Percentiles rank a stretch among this genome's conserved stretches.
Conservation (phyloP, 306 rosid species). For the Ammopiptanthus mongolicus region DNA sequence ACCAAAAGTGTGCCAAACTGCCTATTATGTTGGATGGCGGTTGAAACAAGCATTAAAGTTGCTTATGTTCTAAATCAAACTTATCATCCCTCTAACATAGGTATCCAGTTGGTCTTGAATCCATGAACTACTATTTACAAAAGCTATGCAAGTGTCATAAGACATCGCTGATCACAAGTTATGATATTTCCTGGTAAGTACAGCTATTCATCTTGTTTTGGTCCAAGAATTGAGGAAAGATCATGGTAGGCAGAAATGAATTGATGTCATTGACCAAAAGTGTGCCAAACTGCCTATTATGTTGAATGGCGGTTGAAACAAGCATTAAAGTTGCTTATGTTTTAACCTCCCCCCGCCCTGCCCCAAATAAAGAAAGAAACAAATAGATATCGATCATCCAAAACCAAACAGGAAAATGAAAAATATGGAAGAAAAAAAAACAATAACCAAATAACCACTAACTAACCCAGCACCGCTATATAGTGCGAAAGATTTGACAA, state of each 20-base stretch:
- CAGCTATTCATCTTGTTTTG: background rate
- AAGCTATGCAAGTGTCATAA: background rate
- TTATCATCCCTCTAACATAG: background rate
- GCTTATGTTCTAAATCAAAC: background rate
- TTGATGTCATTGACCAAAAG: background rate
- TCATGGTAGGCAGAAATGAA: background rate
- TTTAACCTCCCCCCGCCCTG: no score
- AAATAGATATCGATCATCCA: background rate
- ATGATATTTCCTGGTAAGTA: background rate
- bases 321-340: background rate
- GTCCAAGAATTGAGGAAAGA: background rate
- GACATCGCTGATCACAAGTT: background rate
- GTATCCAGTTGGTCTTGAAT: background rate
- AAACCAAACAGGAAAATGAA: background rate
- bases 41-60: background rate
- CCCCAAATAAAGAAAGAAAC: no score
- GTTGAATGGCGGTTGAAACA: background rate
- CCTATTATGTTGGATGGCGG: background rate
- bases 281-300: background rate
- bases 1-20: background rate
- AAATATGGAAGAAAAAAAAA: background rate
- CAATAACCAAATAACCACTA: background rate
- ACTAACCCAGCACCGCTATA: no score
- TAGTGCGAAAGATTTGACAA: no score
- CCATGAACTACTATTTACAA: background rate